These are phyloP conservation scores for Eucalyptus victrix DNA, from an alignment of 345 rosid species.

Conservation along the genomic window DNA sequence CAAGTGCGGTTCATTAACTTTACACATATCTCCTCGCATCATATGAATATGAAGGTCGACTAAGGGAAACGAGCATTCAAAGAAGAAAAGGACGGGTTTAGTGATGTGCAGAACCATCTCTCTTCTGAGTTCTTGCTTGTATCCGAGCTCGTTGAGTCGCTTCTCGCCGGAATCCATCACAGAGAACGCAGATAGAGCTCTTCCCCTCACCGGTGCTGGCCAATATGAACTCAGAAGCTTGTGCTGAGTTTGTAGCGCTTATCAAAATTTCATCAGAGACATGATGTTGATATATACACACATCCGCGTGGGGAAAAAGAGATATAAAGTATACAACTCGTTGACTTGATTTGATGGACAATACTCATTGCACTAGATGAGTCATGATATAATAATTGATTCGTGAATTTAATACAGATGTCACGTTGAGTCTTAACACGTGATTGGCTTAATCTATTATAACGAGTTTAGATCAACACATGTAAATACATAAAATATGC, in stretches of 20 bases:
- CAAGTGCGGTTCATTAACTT: background rate
- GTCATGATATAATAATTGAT: too few relatives aligned
- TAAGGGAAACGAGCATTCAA: background rate
- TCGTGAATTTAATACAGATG: accelerated
- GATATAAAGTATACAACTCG: accelerated
- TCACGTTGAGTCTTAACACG: accelerated
- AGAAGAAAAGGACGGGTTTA: background rate
- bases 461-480: background rate
- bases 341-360: background rate
- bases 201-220: background rate
- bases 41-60: background rate
- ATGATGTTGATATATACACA: background rate
- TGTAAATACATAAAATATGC: background rate
- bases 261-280: background rate
- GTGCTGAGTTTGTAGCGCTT: background rate
- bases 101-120: slow-evolving; percentile 20
- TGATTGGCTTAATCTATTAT: background rate
- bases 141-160: slow-evolving; percentile 49
- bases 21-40: background rate
- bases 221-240: background rate
- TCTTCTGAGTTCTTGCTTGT: slow-evolving; percentile 56
- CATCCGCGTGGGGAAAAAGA: background rate
- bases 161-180: slow-evolving; percentile 28
- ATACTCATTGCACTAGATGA: accelerated
- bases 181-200: background rate